Evolutionary conservation across 805 yeast species (phyloP), one percentile per base, ranked within the genome.

Genomic region (Grigorovia jiainica): DNA sequence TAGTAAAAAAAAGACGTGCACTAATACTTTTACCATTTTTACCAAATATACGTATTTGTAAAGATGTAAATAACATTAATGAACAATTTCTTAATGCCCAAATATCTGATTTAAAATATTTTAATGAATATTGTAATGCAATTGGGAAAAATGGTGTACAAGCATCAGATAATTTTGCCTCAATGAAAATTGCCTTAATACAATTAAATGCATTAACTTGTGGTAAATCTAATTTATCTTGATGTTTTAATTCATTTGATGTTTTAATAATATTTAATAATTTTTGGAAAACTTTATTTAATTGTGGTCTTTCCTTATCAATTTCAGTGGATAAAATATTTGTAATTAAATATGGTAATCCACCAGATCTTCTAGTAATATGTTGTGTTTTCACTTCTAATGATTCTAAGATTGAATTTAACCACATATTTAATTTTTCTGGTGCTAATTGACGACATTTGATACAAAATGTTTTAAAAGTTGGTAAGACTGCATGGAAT

Each of bases 31-130:
- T 68, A 13, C 64, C 63, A 30, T 50, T 42, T 57, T 72, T 73
- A 1, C 94, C 94, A 61, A 90, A 89, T 5, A 92, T 55, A 45
- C 90, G 71, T 45, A 80, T 82, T 53, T 86, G 92, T 34, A 90
- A 61, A 0, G 95, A 79, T 1, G 95, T 80, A 58, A 87, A 90
- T 33, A 90, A 68, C 97, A 90, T 92, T 16, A 89, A 82, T 0
- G 95, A 87, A 60, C 97, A 86, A 57, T 90, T 90, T 55, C 95
- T 71, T 21, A 90, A 72, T 0, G 95, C 78, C 97, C 97, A 90
- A 19, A 78, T 67, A 2, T 71, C 65, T 2, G 84, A 76, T 1
- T 75, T 69, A 60, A 90, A 86, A 29, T 78, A 71, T 2, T 63
- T 52, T 34, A 92, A 67, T 0, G 94, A 69, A 17, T 85, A 58